These are phyloP conservation scores for Boletus insuetus DNA, from an alignment of 768 basidiomycete genomes.

Conservation along the genomic window DNA sequence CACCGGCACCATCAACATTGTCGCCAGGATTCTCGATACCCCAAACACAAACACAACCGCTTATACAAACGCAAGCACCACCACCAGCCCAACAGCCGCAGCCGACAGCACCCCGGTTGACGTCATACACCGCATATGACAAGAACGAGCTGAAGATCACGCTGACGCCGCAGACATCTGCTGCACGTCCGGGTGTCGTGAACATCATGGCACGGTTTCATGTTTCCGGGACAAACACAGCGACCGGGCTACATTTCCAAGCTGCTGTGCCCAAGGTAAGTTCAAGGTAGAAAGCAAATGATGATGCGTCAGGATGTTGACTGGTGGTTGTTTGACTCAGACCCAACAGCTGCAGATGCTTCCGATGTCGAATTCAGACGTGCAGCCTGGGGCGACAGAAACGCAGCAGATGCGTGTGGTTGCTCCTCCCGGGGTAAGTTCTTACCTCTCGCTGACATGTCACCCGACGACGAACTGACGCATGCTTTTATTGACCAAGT, in stretches of 20 bases:
- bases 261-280: constrained; percentile 93
- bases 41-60: constrained; percentile 33
- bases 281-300: background rate
- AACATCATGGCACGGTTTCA: constrained; percentile 91
- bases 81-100: constrained; percentile 33
- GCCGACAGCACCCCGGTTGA: constrained; percentile 47
- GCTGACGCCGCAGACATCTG: constrained; percentile 81
- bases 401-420: constrained; percentile 95
- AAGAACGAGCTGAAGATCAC: constrained; percentile 89
- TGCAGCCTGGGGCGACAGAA: constrained; percentile 76
- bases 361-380: constrained; percentile 86
- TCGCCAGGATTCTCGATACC: constrained; percentile 39
- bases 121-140: constrained; percentile 85
- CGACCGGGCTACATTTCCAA: constrained; percentile 82
- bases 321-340: constrained; percentile 36
- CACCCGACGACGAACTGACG: constrained; percentile 4
- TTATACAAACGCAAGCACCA: constrained; percentile 33
- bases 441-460: background rate
- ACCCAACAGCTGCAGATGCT: constrained; percentile 98
- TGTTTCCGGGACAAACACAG: constrained; percentile 50
- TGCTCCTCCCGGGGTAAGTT: constrained; percentile 79
- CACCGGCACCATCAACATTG: constrained; percentile 18
- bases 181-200: constrained; percentile 81
- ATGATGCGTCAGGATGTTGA: background rate
- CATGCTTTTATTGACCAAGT: constrained; percentile 41